Base-by-base conservation (phyloP, 306 rosid genomes). In the Echinosophora koreensis region DNA sequence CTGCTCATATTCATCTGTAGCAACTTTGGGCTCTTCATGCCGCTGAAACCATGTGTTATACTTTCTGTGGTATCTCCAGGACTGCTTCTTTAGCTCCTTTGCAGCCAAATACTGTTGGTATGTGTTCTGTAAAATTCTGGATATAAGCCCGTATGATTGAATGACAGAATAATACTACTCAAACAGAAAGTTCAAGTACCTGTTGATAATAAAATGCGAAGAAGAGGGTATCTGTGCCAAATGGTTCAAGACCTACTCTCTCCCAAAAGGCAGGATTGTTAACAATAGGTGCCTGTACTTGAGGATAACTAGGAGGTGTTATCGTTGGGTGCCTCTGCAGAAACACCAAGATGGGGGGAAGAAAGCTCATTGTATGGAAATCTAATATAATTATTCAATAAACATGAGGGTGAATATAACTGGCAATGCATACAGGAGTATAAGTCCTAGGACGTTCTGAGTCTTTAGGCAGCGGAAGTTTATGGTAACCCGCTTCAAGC, bases 1-100 rank as follows among this genome's bases (percentile, higher is more conserved):
- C 77, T 89, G 96, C 88, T 95, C 99, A 85, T 65, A 95, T 74
- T 95, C 99, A 87, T 95, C 99, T 0, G 99, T 95, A 57, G 99
- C 97, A 77, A 95, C 92, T 92, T 92, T 92, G 70, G 99, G 97
- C 82, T 95, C 99, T 84, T 92, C 99, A 30, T 93, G 98, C 38
- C 99, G 88, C 82, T 96, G 98, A 88, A 92, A 96, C 98, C 99
- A 96, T 32, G 97, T 90, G 81, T 91, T 89, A 73, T 91, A 93
- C 84, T 90, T 96, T 86, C 92, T 86, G 87, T 96, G 99, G 84
- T 88, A 96, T 87, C 99, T 89, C 99, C 99, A 96, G 61, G 99
- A 88, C 82, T 96, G 99, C 86, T 93, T 93, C 90, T 96, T 96
- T 81, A 96, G 89, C 83, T 96, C 99, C 87, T 90, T 96, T 69